A percentile compares a stretch with the other conserved stretches of the same genome.
Evolutionary conservation across 768 basidiomycete species (phyloP).

Genomic region (Mycena polygramma): DNA sequence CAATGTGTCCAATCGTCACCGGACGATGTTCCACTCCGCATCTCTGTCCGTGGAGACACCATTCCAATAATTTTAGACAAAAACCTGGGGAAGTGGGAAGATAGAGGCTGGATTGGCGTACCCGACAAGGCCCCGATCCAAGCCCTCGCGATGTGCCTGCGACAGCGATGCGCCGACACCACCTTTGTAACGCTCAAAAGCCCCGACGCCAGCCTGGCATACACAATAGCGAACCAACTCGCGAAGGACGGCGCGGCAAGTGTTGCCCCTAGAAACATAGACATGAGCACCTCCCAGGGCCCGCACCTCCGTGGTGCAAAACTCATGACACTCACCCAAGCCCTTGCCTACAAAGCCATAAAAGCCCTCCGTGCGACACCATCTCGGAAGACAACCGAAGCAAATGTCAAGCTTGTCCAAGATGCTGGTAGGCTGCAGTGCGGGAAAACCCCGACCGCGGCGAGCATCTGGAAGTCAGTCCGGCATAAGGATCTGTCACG

Average conservation of each 20-base stretch:
- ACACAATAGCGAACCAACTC: background rate
- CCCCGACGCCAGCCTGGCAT: background rate
- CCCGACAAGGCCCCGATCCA: background rate
- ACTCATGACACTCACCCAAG: background rate
- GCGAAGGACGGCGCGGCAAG: background rate
- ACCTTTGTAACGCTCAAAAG: background rate
- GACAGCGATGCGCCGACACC: background rate
- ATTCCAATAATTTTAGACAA: background rate
- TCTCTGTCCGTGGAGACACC: background rate
- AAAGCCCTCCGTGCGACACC: background rate
- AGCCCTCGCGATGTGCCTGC: constrained; percentile 1
- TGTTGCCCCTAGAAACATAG: background rate
- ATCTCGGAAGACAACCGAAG: background rate
- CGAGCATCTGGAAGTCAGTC: too few species aligned
- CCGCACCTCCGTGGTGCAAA: background rate
- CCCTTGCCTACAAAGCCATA: background rate
- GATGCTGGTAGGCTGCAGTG: background rate
- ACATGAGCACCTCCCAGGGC: background rate
- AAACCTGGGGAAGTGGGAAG: constrained; percentile 11
- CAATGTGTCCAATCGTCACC: background rate
- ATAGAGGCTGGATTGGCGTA: constrained; percentile 18
- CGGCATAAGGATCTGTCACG: too few species aligned
- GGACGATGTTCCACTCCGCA: background rate
- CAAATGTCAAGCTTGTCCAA: background rate
- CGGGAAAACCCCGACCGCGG: background rate